These are phyloP conservation scores for Oenanthe sinensis DNA, from an alignment of 129 eudicot genomes.

Conservation along the genomic window DNA sequence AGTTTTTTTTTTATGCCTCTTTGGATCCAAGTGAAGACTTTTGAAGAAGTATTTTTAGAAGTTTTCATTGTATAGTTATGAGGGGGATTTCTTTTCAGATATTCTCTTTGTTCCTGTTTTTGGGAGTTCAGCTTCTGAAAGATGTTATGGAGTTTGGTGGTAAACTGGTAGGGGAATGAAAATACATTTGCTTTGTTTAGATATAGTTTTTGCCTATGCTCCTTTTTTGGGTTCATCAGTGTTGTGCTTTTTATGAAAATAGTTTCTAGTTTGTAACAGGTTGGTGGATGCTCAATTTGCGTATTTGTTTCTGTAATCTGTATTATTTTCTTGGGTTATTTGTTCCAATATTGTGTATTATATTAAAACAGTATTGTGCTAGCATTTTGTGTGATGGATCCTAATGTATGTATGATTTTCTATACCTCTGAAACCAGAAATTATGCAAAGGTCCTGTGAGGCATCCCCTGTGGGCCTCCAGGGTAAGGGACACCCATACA, in stretches of 20 bases:
- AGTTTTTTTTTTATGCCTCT: background rate
- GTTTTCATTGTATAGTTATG: background rate
- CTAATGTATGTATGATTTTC: background rate
- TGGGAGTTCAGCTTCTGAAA: background rate
- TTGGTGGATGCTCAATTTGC: background rate
- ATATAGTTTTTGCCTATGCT: background rate
- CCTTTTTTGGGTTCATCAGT: background rate
- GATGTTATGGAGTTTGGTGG: background rate
- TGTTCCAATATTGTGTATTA: background rate
- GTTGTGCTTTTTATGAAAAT: background rate
- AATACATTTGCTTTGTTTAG: background rate
- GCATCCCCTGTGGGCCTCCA: conserved; percentile 54
- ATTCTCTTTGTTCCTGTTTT: background rate
- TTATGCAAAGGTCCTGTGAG: conserved; percentile 55
- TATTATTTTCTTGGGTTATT: background rate
- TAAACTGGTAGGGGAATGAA: background rate
- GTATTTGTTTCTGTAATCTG: background rate
- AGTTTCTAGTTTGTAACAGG: background rate
- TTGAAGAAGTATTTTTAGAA: background rate
- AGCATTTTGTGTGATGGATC: background rate
- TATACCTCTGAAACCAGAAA: conserved; percentile 25
- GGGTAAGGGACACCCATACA: conserved; percentile 33
- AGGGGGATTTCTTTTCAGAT: background rate
- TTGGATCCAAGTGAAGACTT: background rate
- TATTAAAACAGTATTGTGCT: background rate